These are phyloP conservation scores for Incumbomyces delicatus DNA, from an alignment of 2,329 filamentous ascomycete genomes.

Conservation along the genomic window DNA sequence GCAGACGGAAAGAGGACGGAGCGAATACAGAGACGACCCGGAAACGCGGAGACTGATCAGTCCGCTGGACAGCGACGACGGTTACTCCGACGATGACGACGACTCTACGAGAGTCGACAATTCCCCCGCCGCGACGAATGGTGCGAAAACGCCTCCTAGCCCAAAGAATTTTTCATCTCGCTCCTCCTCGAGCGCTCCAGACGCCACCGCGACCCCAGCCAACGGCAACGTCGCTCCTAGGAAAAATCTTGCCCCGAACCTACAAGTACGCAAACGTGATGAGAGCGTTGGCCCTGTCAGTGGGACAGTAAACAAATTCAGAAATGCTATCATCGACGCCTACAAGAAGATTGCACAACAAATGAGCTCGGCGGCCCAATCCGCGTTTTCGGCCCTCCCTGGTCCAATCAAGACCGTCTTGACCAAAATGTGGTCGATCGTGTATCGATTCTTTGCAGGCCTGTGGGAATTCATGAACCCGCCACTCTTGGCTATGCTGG, in stretches of 20 bases:
- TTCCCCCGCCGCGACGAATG: slow-evolving; percentile 17
- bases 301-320: slow-evolving; percentile 23
- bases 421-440: slow-evolving; percentile 30
- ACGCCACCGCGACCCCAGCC: slow-evolving; percentile 33
- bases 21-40: slow-evolving; percentile 32
- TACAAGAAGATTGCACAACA: slow-evolving; percentile 14
- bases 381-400: slow-evolving; percentile 43
- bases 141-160: slow-evolving; percentile 17
- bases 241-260: slow-evolving; percentile 45
- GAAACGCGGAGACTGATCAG: slow-evolving; percentile 19
- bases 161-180: slow-evolving; percentile 11
- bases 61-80: slow-evolving; percentile 13
- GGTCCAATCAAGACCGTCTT: slow-evolving; percentile 42
- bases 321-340: slow-evolving; percentile 19
- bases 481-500: slow-evolving; percentile 91
- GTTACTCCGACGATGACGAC: slow-evolving; percentile 14
- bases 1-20: slow-evolving; percentile 30
- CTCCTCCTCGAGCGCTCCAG: slow-evolving; percentile 8
- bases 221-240: slow-evolving; percentile 39
- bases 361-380: slow-evolving; percentile 18
- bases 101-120: slow-evolving; percentile 17
- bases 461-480: slow-evolving; percentile 96
- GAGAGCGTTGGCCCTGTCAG: slow-evolving; percentile 22
- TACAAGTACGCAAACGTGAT: slow-evolving; percentile 25
- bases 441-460: slow-evolving; percentile 51